Base-by-base conservation (phyloP, 148 eudicot species). In the Chenopodium berlandieri region DNA sequence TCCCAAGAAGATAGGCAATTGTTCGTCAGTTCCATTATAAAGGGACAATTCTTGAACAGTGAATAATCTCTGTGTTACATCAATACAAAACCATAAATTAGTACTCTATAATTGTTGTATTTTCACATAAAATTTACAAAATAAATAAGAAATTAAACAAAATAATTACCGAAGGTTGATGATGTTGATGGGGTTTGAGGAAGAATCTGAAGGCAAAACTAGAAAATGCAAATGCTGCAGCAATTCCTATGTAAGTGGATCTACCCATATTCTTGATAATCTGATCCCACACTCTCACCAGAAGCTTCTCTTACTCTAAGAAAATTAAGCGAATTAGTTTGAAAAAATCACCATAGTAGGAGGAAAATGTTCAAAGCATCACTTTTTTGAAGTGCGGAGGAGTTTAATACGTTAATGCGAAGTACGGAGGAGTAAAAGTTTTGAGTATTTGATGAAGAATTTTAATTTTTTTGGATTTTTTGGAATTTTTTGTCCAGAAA, bases 11-110 rank as follows among this genome's bases (percentile, higher is more conserved):
- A 94, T 91, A 32, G 98, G 98, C 80, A 92, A 87, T 54, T 47
- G 77, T 34, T 82, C 85, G 86, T 89, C 90, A 40, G 96, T 89
- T 37, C 98, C 98, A 90, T 94, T 94, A 81, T 89, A 88, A 20
- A 89, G 80, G 54, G 96, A 87, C 81, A 94, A 75, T 65, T 94
- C 90, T 78, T 89, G 85, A 10, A 74, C 86, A 23, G 86, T 87
- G 73, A 88, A 94, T 20, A 94, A 80, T 81, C 81, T 91, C 91
- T 90, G 87, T 34, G 48, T 20, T 19, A 13, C 8, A 74, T 50
- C 0, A 52, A 52, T 44, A 56, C 48, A 25, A 64, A 17, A 84
- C 30, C n/a, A 76, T 12, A 23, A 23, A 68, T 71, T 60, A 31
- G 14, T 4, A 34, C 6, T 44, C 12, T 14, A 44, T 37, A 0